Base-by-base conservation (phyloP, 306 rosid genomes). In the Delonix regia region DNA sequence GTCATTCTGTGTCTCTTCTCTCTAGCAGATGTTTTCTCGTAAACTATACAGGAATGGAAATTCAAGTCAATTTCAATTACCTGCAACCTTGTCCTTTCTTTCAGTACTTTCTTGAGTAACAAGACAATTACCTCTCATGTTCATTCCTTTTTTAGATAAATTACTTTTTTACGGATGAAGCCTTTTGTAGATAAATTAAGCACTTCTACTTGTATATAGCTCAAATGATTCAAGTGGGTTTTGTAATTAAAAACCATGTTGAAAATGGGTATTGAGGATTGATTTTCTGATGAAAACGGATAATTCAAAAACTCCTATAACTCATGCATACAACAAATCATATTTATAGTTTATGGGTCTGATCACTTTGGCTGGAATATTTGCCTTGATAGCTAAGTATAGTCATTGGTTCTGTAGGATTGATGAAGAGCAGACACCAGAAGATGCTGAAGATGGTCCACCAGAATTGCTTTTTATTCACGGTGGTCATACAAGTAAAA, bases 401-500 rank as follows among this genome's bases (percentile, higher is more conserved):
- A 9, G 64, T 75, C 11, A n/a, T 66, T 70, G 39, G 36, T 24
- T 79, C 6, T 83, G 86, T 71, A 96, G 99, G 91, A 96, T 96
- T n/a, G 98, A 96, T 25, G 98, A 93, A 85, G 99, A 96, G 86
- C 99, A 96, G 78, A 49, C 98, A 15, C 91, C 94, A 0, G 98
- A 96, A 80, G 99, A 96, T 66, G 91, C 97, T 0, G 99, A 96
- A 84, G 99, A 96, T 77, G 99, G 99, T 11, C 99, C 99, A 0
- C 99, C 97, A 2, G 99, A 96, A 60, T 86, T 93, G 84, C 96
- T 96, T 21, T 96, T 96, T 71, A 93, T 96, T 87, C 99, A 96
- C 25, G 99, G 99, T 25, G 99, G 98, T 71, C 99, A 96, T 83
- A 96, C 99, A 12, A 96, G 97, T 85, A 96, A 91, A 88, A 96